Evolutionary conservation across 2,329 filamentous ascomycete species (phyloP), one percentile per base, ranked within the genome.

Genomic region (Trichoderma breve): DNA sequence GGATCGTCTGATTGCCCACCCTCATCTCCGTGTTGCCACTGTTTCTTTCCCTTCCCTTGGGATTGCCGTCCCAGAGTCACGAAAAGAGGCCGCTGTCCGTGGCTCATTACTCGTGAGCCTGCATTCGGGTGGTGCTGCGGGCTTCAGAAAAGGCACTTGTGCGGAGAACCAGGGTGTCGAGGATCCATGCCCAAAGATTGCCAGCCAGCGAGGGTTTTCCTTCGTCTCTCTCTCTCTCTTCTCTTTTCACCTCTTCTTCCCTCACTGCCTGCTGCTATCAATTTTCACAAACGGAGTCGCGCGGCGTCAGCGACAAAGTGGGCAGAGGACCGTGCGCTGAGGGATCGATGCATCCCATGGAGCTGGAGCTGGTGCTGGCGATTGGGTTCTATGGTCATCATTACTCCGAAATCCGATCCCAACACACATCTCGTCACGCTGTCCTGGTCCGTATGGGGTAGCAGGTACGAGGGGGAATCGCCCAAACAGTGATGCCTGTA

Each of bases 321-420:
- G 66, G 18, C 43, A 34, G 28, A 60, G 66, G 66, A 4, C 55
- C 66, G 66, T 69, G 66, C 66, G 36, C 28, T 60, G 63, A 43
- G 55, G 66, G 66, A 69, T 69, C 66, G 55, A 60, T 36, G 34
- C 36, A 34, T 32, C 55, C 55, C 32, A 43, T 43, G 39, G 39
- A 43, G 39, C 39, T 60, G 55, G 26, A 47, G 65, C 26, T 26
- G 65, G 7, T 28, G 53, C 66, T 47, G 28, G n/a, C 55, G 55
- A 69, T 69, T 69, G 66, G 66, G 66, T 61, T 69, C 66, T 69
- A 34, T 69, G 28, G 36, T 69, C 66, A 69, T 69, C 66, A 61
- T 69, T 47, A 69, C 36, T 69, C 66, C 66, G 66, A 61, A 69
- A 51, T 69, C 55, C 66, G 66, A 69, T 47, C 34, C 53, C 53